Base-by-base conservation (phyloP, 139 green algal genomes). In the Chlorella sp. region DNA sequence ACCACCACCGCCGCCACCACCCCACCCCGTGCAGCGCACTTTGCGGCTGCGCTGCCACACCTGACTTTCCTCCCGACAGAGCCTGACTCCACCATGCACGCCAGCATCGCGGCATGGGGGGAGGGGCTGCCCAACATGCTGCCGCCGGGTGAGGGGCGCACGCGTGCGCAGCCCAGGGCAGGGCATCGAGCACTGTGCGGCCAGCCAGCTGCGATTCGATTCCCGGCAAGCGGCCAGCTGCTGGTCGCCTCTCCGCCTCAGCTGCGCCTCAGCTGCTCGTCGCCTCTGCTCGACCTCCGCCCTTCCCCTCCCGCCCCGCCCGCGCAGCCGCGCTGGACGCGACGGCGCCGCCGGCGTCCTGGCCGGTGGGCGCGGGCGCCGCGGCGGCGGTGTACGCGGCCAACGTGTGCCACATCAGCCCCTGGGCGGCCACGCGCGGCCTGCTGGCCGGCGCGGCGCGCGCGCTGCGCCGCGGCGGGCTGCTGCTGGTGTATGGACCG, bases 331-430 rank as follows among this genome's bases (percentile, higher is more conserved):
- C 62, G 31, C 79, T 90, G 31, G 80, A 87, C 71, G 71, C 64
- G 27, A 48, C 73, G 1, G 33, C 60, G 27, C n/a, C n/a, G n/a
- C 59, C 60, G 21, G 43, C 59, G 25, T 36, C 64, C 29, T 80
- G 79, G 75, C 33, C 66, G 2, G 41, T n/a, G n/a, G n/a, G n/a
- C n/a, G n/a, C n/a, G n/a, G n/a, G n/a, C n/a, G n/a, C n/a, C n/a
- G n/a, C n/a, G n/a, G n/a, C n/a, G n/a, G n/a, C n/a, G n/a, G 64
- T 90, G 2, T 5, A 88, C 31, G 78, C 59, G 46, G 68, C 79
- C 55, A 91, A 89, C 74, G 82, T 89, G 84, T 80, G 55, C 33
- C 87, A 92, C 80, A 92, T 92, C 63, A 75, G 58, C 0, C 86
- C 87, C 0, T 84, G 77, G 77, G 59, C 38, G 19, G 81, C 76